Evolutionary conservation across 2,329 filamentous ascomycete species (phyloP).

Genomic region (Mycosphaerella arachidis): DNA sequence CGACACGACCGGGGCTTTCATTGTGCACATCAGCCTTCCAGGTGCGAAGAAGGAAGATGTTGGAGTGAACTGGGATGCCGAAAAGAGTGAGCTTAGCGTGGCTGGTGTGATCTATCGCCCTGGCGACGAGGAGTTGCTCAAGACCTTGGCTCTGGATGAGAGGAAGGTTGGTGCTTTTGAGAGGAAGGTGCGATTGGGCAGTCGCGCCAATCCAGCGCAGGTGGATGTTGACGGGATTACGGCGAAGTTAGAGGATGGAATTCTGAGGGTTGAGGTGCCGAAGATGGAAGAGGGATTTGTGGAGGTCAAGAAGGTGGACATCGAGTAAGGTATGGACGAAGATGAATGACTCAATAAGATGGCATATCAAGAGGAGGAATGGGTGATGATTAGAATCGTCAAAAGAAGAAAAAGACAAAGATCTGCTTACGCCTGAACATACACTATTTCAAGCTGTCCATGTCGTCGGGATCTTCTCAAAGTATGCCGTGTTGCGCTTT

Average conservation of each 20-base stretch:
- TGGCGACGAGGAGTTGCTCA: constrained; percentile 65
- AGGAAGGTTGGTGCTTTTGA: constrained; percentile 71
- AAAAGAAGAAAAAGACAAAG: not conserved
- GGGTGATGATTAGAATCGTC: not conserved
- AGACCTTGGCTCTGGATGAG: constrained; percentile 60
- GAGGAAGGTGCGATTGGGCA: constrained; percentile 60
- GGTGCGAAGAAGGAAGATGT: constrained; percentile 77
- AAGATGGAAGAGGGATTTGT: constrained; percentile 64
- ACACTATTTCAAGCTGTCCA: not conserved
- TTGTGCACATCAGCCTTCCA: constrained; percentile 69
- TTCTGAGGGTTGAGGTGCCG: constrained; percentile 71
- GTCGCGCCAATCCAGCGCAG: constrained; percentile 51
- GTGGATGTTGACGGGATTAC: constrained; percentile 65
- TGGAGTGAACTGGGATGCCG: constrained; percentile 69
- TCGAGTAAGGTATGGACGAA: constrained; percentile 37
- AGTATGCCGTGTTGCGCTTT: no score
- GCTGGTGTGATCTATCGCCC: constrained; percentile 70
- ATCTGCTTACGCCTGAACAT: not conserved
- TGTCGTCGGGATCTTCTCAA: not conserved
- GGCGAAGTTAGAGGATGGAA: constrained; percentile 73
- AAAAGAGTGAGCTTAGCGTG: constrained; percentile 61
- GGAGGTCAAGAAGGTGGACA: constrained; percentile 50
- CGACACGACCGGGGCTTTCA: constrained; percentile 59
- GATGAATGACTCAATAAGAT: no score
- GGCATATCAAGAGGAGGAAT: not conserved